Conservation (phyloP, 352 stramenopile genomes). For the Pythium pyrilobum region DNA sequence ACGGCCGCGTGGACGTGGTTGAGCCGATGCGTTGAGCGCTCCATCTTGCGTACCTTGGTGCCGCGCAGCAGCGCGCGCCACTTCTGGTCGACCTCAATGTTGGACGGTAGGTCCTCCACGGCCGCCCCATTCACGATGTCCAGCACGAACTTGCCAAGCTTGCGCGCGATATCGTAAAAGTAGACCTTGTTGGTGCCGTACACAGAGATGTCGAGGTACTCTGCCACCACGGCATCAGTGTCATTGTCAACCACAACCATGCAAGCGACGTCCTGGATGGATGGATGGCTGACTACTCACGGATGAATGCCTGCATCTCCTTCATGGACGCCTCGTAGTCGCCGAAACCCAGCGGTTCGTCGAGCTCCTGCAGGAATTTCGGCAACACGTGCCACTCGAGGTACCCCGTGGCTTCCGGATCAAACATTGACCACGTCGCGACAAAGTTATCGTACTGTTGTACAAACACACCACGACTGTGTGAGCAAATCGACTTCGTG, state of each 20-base stretch:
- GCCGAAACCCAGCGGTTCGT: slow-evolving; percentile 63
- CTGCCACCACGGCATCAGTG: too few species aligned
- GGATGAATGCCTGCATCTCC: slow-evolving; percentile 49
- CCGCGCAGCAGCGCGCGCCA: slow-evolving; percentile 41
- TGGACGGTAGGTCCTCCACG: slow-evolving; percentile 38
- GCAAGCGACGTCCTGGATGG: too few species aligned
- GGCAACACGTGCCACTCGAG: slow-evolving; percentile 63
- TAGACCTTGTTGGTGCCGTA: slow-evolving; percentile 55
- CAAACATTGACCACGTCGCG: slow-evolving; percentile 64
- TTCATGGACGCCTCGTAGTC: slow-evolving; percentile 34
- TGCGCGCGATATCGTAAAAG: slow-evolving; percentile 47
- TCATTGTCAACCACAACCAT: too few species aligned
- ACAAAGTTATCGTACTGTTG: slow-evolving; percentile 77
- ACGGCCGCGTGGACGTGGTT: slow-evolving; percentile 47
- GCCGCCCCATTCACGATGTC: slow-evolving; percentile 43
- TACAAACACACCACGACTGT: slow-evolving; percentile 40
- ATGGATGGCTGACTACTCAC: slow-evolving; percentile 21
- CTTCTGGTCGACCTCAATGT: slow-evolving; percentile 49
- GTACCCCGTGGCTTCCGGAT: slow-evolving; percentile 71
- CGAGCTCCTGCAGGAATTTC: slow-evolving; percentile 56
- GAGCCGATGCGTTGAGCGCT: slow-evolving; percentile 37
- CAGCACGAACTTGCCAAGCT: slow-evolving; percentile 58
- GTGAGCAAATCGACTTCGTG: background rate
- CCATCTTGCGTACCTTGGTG: slow-evolving; percentile 46
- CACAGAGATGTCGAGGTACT: slow-evolving; percentile 41